Conservation (phyloP, 331 rosid genomes). For the Telfairia occidentalis region DNA sequence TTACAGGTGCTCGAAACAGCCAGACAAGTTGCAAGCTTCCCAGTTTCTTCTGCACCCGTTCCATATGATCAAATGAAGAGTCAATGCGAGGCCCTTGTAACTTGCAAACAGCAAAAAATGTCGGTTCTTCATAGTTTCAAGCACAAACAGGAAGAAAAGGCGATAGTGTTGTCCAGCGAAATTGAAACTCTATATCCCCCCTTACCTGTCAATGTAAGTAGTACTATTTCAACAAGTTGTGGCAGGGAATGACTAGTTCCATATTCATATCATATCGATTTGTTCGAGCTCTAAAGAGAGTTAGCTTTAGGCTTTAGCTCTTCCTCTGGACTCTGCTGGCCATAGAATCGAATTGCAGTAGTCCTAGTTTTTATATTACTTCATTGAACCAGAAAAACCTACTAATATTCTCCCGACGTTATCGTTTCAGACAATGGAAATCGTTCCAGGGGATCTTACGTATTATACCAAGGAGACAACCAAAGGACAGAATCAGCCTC, state of each 20-base stretch:
- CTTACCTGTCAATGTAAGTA: conserved; percentile 37
- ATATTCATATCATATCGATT: background rate
- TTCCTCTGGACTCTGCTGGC: background rate
- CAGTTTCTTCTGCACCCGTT: conserved; percentile 49
- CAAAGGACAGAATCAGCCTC: conserved; percentile 30
- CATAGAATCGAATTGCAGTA: background rate
- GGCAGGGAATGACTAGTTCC: background rate
- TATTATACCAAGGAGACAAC: conserved; percentile 27
- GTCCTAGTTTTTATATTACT: background rate
- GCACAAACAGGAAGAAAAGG: conserved; percentile 46
- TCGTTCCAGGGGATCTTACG: conserved; percentile 38
- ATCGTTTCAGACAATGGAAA: conserved; percentile 37
- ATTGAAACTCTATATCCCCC: conserved; percentile 26
- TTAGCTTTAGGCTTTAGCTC: no score
- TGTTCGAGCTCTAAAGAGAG: background rate
- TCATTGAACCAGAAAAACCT: background rate
- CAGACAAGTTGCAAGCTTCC: conserved; percentile 71
- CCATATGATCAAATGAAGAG: conserved; percentile 87
- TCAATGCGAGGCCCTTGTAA: conserved; percentile 89
- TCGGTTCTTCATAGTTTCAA: conserved; percentile 76
- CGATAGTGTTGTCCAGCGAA: conserved; percentile 48
- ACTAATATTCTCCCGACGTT: conserved; percentile 2
- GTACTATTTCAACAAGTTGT: background rate
- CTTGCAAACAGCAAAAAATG: conserved; percentile 75
- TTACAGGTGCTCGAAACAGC: conserved; percentile 83